Evolutionary conservation across 2,329 filamentous ascomycete genomes (phyloP).

Genomic region (Phoma herbarum): DNA sequence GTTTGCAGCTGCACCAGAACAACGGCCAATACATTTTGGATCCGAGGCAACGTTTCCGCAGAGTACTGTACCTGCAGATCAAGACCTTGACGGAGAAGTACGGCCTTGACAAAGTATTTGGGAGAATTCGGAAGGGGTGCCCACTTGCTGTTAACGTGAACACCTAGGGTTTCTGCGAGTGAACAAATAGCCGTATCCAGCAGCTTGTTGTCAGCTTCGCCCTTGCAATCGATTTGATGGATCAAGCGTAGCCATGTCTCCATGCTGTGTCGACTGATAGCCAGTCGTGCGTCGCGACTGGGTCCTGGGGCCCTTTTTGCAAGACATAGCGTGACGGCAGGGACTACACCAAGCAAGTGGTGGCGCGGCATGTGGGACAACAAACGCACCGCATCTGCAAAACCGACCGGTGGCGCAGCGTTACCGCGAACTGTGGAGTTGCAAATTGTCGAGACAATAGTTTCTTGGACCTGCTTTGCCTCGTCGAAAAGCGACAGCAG

Average conservation of each 20-base stretch:
- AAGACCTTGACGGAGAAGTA: slow-evolving; percentile 10
- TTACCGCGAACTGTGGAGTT: slow-evolving; percentile 2
- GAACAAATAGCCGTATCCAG: slow-evolving; percentile 1
- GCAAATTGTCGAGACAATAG: slow-evolving; percentile 1
- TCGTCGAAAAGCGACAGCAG: neutral
- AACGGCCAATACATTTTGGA: slow-evolving; percentile 17
- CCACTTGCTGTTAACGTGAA: neutral
- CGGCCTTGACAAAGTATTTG: slow-evolving; percentile 1
- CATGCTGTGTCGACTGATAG: slow-evolving; percentile 5
- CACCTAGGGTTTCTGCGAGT: neutral
- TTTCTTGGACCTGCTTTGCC: neutral
- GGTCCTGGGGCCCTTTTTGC: slow-evolving; percentile 3
- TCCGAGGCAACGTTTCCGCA: neutral
- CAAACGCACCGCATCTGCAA: slow-evolving; percentile 14
- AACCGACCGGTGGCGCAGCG: slow-evolving; percentile 3
- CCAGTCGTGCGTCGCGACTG: neutral
- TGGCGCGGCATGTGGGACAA: slow-evolving; percentile 26
- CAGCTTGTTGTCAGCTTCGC: neutral
- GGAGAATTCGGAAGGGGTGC: neutral
- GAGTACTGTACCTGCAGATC: slow-evolving; percentile 3
- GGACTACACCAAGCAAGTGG: slow-evolving; percentile 17
- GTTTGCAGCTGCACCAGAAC: slow-evolving; percentile 24
- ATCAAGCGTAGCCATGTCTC: slow-evolving; percentile 34
- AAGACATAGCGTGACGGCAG: slow-evolving; percentile 21
- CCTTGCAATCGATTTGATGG: slow-evolving; percentile 24